phyloP scores from a whole-genome alignment of 2,329 filamentous ascomycete genomes.

The Diaporthe citrichinensis region DNA sequence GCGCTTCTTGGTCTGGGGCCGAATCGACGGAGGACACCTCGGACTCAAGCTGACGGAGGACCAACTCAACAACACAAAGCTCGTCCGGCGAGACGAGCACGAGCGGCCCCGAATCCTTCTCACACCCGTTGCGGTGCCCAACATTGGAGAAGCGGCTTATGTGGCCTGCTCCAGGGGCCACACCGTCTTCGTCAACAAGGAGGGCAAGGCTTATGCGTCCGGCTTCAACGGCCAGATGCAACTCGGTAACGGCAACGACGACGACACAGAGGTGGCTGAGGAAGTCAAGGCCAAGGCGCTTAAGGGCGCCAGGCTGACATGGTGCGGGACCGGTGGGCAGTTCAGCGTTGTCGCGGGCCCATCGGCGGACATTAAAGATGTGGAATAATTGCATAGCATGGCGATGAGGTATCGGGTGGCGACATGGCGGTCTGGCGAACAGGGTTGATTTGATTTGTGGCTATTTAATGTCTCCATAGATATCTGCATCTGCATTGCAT shows the following conservation, averaged over 20 bases:
- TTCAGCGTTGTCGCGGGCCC: slow-evolving; percentile 53
- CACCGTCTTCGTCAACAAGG: slow-evolving; percentile 71
- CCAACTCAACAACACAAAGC: slow-evolving; percentile 59
- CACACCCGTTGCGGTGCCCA: slow-evolving; percentile 67
- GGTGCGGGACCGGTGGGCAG: slow-evolving; percentile 75
- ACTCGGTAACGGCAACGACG: slow-evolving; percentile 74
- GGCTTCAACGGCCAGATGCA: slow-evolving; percentile 78
- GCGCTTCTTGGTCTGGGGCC: slow-evolving; percentile 56
- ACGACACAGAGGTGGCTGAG: slow-evolving; percentile 73
- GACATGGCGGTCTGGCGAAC: slow-evolving; percentile 11
- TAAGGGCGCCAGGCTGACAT: slow-evolving; percentile 65
- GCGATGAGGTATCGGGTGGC: slow-evolving; percentile 10
- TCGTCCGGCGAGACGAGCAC: slow-evolving; percentile 68
- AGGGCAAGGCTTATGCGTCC: slow-evolving; percentile 75
- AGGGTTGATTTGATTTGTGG: background rate
- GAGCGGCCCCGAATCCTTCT: slow-evolving; percentile 73
- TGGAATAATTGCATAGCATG: slow-evolving; percentile 38
- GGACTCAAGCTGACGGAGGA: slow-evolving; percentile 63
- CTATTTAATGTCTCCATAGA: slow-evolving; percentile 32
- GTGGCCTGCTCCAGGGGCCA: slow-evolving; percentile 73
- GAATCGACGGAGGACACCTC: slow-evolving; percentile 54
- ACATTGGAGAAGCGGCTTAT: slow-evolving; percentile 60
- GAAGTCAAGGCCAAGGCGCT: slow-evolving; percentile 67
- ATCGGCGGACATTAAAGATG: slow-evolving; percentile 16
- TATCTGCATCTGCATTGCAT: slow-evolving; percentile 16